Evolutionary conservation across 768 basidiomycete species (phyloP).

Genomic region (Termitomyces sp.): DNA sequence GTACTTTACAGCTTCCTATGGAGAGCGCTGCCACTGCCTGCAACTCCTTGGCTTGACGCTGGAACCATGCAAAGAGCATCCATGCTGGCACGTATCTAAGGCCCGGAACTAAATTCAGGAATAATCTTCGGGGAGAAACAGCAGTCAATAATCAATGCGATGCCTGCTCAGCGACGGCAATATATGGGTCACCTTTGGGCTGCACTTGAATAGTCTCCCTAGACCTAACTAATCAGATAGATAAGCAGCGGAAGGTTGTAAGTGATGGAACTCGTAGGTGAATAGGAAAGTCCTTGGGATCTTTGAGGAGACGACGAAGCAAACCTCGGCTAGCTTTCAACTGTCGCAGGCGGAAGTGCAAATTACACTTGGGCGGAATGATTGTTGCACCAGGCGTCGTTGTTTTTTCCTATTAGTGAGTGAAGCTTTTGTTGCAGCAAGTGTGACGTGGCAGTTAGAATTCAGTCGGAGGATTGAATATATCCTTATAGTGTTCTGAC

Average conservation of each 20-base stretch:
- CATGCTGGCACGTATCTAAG: slow-evolving; percentile 27
- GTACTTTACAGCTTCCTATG: not conserved
- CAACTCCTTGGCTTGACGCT: not conserved
- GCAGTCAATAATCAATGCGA: slow-evolving; percentile 21
- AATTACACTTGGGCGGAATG: slow-evolving; percentile 22
- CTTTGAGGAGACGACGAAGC: slow-evolving; percentile 20
- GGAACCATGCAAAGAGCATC: not conserved
- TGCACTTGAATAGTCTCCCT: slow-evolving; percentile 23
- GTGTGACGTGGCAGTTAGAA: no score
- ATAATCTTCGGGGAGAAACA: slow-evolving; percentile 21
- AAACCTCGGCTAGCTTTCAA: slow-evolving; percentile 23
- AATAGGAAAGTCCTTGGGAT: not conserved
- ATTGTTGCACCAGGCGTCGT: slow-evolving; percentile 25
- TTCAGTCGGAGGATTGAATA: no score
- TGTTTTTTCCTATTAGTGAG: slow-evolving; percentile 17
- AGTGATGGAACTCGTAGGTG: slow-evolving; percentile 6
- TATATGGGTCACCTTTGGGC: slow-evolving; percentile 28
- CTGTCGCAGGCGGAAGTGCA: slow-evolving; percentile 18
- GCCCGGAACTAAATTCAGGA: slow-evolving; percentile 25
- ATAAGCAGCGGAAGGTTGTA: not conserved
- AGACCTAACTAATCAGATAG: slow-evolving; percentile 3
- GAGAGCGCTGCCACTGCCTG: not conserved
- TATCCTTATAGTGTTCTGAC: no score
- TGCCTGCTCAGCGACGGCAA: slow-evolving; percentile 24
- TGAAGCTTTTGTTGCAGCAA: not conserved